Base-by-base conservation (phyloP, 2,329 filamentous ascomycete species). In the Penicillium sp. region DNA sequence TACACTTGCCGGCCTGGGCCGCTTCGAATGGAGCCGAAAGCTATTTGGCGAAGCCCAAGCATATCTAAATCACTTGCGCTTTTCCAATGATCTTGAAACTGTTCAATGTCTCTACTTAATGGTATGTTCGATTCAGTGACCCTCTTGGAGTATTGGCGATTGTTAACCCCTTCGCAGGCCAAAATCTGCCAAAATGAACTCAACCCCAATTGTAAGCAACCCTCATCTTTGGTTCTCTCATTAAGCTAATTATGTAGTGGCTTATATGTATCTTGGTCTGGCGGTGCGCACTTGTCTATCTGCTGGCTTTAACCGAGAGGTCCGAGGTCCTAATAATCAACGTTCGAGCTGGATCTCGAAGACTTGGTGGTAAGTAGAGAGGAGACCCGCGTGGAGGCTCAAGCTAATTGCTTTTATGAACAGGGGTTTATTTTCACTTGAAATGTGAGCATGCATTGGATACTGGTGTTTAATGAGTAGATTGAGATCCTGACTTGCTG, bases 181-280 rank as follows among this genome's bases (percentile, higher is more conserved):
- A 80, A 80, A 60, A 72, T 81, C 4, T 80, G 77, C 56, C 79
- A 81, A 54, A 79, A 80, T 48, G 77, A 81, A 55, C 67, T 81
- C 4, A 79, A 79, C 49, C 76, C 77, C 6, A 77, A 80, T 54
- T 67, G 76, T 78, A 47, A 59, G 74, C 66, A 9, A 1, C n/a
- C 14, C 14, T 6, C 3, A 15, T 18, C 0, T 25, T 14, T 23
- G 26, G n/a, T 31, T 18, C n/a, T 14, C 4, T 14, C 3, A 27
- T 25, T 15, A 42, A 46, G 4, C 20, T 48, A 69, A 69, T 55
- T 3, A 6, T 25, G 8, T 27, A 71, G 69, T 70, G 66, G 75
- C 79, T 4, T 81, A 81, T 51, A 78, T 79, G 66, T 81, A 79
- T 51, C 71, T 79, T 9, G 79, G 79, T 0, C 70, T 78, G 22